Conservation (phyloP, 208 protist species). For the Leishmania tropica region DNA sequence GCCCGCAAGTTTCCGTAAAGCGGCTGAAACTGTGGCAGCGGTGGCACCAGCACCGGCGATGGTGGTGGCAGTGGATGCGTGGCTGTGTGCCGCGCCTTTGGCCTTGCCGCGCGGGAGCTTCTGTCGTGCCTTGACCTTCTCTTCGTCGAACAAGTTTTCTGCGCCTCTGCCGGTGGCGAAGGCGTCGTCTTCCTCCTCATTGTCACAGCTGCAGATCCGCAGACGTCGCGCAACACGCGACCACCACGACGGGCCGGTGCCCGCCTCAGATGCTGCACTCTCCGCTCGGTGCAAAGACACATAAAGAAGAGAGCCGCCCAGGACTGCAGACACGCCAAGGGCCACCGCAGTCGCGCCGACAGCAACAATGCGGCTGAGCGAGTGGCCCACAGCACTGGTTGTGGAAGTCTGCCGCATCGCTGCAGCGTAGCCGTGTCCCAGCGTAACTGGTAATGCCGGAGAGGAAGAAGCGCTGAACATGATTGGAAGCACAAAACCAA, state of each 20-base stretch:
- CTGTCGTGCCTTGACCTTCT: conserved; percentile 21
- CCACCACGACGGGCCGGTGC: conserved; percentile 20
- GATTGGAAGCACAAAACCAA: background rate
- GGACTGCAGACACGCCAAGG: conserved; percentile 15
- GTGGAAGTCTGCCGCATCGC: background rate
- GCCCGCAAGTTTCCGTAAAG: background rate
- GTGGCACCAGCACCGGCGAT: background rate
- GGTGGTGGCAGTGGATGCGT: background rate
- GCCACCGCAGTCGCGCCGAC: conserved; percentile 5
- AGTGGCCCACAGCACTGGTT: background rate
- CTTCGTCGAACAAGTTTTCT: conserved; percentile 37
- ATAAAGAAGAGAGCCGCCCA: conserved; percentile 23
- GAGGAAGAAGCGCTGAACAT: conserved; percentile 23
- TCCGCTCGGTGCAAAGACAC: background rate
- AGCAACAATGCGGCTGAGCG: background rate
- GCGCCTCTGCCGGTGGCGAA: conserved; percentile 47
- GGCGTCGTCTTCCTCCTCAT: conserved; percentile 48
- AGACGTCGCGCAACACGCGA: background rate
- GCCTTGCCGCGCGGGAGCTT: conserved; percentile 1
- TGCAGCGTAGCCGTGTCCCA: conserved; percentile 10
- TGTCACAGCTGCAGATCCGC: background rate
- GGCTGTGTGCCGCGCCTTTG: background rate
- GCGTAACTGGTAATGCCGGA: background rate
- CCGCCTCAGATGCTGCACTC: background rate
- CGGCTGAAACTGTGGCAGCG: background rate